Conservation (phyloP, 257 asterid genomes). For the Verbena officinalis region DNA sequence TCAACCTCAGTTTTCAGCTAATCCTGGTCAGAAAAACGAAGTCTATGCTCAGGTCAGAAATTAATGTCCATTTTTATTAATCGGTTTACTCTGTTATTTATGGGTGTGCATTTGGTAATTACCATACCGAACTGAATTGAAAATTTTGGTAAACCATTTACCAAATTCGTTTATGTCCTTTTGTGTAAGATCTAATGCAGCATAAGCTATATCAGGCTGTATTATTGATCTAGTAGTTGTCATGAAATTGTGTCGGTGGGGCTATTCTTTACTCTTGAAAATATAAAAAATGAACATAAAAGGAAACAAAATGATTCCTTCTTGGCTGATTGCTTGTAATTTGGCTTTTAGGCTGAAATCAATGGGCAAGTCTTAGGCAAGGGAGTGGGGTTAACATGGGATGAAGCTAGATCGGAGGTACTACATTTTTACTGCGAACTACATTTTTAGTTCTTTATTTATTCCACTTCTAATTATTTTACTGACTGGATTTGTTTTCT, state of each 20-base stretch:
- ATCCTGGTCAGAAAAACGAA: constrained; percentile 73
- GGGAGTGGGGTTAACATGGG: constrained; percentile 88
- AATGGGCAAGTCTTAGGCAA: constrained; percentile 84
- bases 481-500: not conserved
- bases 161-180: no score
- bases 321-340: constrained; percentile 15
- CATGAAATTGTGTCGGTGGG: constrained; percentile 16
- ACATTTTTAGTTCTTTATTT: constrained; percentile 6
- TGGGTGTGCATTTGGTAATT: not conserved
- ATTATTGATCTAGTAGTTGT: constrained; percentile 9
- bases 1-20: constrained; percentile 76
- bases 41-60: constrained; percentile 76
- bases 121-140: no score
- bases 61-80: constrained; percentile 10
- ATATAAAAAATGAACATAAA: not conserved
- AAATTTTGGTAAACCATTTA: no score
- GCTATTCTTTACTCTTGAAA: constrained; percentile 13
- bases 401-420: constrained; percentile 95
- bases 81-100: not conserved
- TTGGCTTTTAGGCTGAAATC: constrained; percentile 72
- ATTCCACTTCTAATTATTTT: not conserved
- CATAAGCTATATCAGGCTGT: not conserved
- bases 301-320: constrained; percentile 1
- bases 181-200: no score
- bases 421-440: constrained; percentile 14